Evolutionary conservation across 1,139 yeast species (phyloP).

Genomic region (Zygosaccharomyces sapae): DNA sequence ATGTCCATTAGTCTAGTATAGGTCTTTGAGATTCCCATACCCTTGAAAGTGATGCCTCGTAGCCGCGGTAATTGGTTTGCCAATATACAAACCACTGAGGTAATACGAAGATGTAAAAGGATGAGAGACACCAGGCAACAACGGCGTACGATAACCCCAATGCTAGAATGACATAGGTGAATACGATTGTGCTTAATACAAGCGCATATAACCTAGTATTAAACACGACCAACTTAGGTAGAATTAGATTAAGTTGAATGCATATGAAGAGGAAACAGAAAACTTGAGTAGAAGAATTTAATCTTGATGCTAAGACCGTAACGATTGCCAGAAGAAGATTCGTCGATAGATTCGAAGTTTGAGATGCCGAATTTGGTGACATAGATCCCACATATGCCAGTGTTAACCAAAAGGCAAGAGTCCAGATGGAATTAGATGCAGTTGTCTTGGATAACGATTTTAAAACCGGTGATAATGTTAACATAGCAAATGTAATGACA

Average conservation of each 20-base stretch:
- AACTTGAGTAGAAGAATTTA: slow-evolving; percentile 67
- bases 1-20: slow-evolving; percentile 21
- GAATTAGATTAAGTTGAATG: slow-evolving; percentile 32
- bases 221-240: slow-evolving; percentile 26
- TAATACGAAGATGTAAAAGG: slow-evolving; percentile 21
- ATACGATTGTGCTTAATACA: slow-evolving; percentile 25
- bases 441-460: slow-evolving; percentile 86
- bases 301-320: slow-evolving; percentile 81
- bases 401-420: slow-evolving; percentile 74
- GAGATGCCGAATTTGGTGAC: slow-evolving; percentile 20
- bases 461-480: slow-evolving; percentile 82
- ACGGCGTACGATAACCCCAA: slow-evolving; percentile 27
- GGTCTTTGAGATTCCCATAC: slow-evolving; percentile 35
- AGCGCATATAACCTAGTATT: slow-evolving; percentile 16
- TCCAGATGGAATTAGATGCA: slow-evolving; percentile 94
- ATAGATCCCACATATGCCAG: slow-evolving; percentile 50
- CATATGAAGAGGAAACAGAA: slow-evolving; percentile 56
- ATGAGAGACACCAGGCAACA: slow-evolving; percentile 18
- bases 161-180: slow-evolving; percentile 23
- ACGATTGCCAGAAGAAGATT: slow-evolving; percentile 83
- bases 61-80: slow-evolving; percentile 31
- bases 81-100: slow-evolving; percentile 33
- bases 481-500: slow-evolving; percentile 62
- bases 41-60: slow-evolving; percentile 26
- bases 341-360: slow-evolving; percentile 62